Percentiles rank a stretch among this genome's conserved stretches.
phyloP scores from a whole-genome alignment of 176 grass and related monocot species.

The Rhynchospora pubera region DNA sequence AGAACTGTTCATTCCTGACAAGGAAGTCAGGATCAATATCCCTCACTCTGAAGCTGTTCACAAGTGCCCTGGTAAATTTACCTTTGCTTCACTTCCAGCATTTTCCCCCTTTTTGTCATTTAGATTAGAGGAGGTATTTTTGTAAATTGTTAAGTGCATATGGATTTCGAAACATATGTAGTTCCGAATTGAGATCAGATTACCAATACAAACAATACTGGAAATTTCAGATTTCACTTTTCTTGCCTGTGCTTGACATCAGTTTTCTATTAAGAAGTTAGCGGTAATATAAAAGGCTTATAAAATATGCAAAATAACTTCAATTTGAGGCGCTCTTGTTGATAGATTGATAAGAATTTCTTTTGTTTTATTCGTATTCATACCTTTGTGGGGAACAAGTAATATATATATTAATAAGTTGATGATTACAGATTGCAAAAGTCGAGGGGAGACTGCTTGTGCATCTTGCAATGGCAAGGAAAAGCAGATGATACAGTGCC shows the following conservation, averaged over 20 bases:
- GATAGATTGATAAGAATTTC: not conserved
- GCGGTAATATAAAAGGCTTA: not conserved
- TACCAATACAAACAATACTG: not conserved
- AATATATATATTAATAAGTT: not conserved
- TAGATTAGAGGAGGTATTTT: not conserved
- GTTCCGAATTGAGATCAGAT: not conserved
- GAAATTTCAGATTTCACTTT: not conserved
- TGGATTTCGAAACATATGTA: not conserved
- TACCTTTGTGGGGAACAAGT: not conserved
- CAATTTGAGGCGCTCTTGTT: constrained; percentile 2
- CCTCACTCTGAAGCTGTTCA: constrained; percentile 77
- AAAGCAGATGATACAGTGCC: constrained; percentile 66
- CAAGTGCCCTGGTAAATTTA: constrained; percentile 72
- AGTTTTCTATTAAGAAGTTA: not conserved
- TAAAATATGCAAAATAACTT: constrained; percentile 9
- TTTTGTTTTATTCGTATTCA: not conserved
- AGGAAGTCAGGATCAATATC: constrained; percentile 77
- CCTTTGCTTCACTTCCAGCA: not conserved
- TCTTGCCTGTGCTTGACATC: not conserved
- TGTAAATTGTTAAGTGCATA: not conserved
- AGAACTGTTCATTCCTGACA: constrained; percentile 65
- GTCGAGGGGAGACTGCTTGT: constrained; percentile 55
- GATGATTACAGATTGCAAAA: constrained; percentile 45
- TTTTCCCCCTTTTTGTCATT: not conserved
- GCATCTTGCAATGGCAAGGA: constrained; percentile 67